A percentile compares a stretch with the other conserved stretches of the same genome.
phyloP scores from a whole-genome alignment of 2,329 filamentous ascomycete genomes.

The Diaporthe citrichinensis region DNA sequence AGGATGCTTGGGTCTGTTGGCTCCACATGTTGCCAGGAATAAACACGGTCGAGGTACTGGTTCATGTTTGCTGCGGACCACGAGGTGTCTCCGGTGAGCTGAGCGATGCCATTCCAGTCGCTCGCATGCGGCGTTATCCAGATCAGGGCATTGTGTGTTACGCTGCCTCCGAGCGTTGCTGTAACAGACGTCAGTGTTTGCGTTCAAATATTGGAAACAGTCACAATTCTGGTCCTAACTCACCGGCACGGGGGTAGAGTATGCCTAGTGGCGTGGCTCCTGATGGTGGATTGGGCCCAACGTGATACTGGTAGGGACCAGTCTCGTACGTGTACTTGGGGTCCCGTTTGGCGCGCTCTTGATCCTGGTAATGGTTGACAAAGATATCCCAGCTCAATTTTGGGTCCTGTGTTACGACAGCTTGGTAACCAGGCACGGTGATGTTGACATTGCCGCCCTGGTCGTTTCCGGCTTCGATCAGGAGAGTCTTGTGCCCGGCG shows the following conservation, averaged over 20 bases:
- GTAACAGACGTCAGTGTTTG: not conserved
- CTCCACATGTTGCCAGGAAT: conserved; percentile 54
- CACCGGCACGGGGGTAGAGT: conserved; percentile 70
- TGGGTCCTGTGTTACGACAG: conserved; percentile 33
- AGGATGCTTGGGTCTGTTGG: conserved; percentile 65
- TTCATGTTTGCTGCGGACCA: conserved; percentile 56
- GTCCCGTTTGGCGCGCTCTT: conserved; percentile 35
- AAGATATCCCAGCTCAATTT: conserved; percentile 39
- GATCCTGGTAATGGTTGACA: conserved; percentile 41
- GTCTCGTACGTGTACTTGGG: conserved; percentile 34
- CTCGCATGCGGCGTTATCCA: conserved; percentile 65
- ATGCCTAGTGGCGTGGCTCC: conserved; percentile 67
- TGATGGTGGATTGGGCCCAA: conserved; percentile 65
- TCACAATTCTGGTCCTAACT: not conserved
- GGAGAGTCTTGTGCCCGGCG: conserved; percentile 28
- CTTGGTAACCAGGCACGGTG: conserved; percentile 37
- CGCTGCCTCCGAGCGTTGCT: conserved; percentile 68
- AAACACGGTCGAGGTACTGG: conserved; percentile 10
- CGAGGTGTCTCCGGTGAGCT: conserved; percentile 67
- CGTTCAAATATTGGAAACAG: not conserved
- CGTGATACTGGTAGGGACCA: conserved; percentile 49
- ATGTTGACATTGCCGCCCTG: conserved; percentile 34
- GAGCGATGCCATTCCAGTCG: conserved; percentile 67
- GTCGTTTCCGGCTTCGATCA: conserved; percentile 38
- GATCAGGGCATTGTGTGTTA: conserved; percentile 69